phyloP scores from a whole-genome alignment of 768 basidiomycete species.

The Cystobasidium tubakii region DNA sequence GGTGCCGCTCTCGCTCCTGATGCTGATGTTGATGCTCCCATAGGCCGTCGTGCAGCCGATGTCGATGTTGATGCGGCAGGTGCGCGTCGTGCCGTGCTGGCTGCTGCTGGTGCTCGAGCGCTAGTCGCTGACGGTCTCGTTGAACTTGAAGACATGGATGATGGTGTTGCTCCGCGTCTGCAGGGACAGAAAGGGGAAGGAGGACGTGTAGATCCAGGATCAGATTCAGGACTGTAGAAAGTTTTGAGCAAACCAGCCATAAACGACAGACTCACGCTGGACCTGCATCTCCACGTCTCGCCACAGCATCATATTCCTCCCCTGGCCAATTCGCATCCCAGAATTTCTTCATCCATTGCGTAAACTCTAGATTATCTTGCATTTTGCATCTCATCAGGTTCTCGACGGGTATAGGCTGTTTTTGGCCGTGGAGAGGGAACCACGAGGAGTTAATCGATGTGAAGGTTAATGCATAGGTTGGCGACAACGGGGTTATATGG shows the following conservation, averaged over 20 bases:
- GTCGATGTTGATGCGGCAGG: slow-evolving; percentile 37
- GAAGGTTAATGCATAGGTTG: too few species aligned
- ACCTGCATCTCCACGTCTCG: slow-evolving; percentile 27
- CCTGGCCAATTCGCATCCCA: slow-evolving; percentile 91
- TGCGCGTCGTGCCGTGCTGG: slow-evolving; percentile 11
- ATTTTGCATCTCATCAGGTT: slow-evolving; percentile 95
- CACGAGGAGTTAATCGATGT: neutral
- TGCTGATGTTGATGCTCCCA: slow-evolving; percentile 29
- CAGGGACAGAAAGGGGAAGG: neutral
- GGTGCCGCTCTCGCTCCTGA: slow-evolving; percentile 2
- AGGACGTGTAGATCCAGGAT: neutral
- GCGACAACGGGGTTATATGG: too few species aligned
- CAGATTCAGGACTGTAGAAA: too few species aligned
- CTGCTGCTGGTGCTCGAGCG: slow-evolving; percentile 32
- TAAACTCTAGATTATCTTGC: slow-evolving; percentile 99
- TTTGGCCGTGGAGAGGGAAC: slow-evolving; percentile 3
- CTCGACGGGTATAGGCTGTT: slow-evolving; percentile 88
- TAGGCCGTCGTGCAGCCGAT: slow-evolving; percentile 21
- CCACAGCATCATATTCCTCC: slow-evolving; percentile 68
- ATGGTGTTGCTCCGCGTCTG: slow-evolving; percentile 23
- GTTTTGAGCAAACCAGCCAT: too few species aligned
- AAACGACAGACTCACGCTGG: slow-evolving; percentile 25
- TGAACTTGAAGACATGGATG: slow-evolving; percentile 21
- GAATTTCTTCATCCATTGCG: slow-evolving; percentile 93
- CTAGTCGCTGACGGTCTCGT: slow-evolving; percentile 8